Evolutionary conservation across 1,284 basidiomycete species (phyloP), one percentile per base, ranked within the genome.

Genomic region (Apiotrichum gamsii): DNA sequence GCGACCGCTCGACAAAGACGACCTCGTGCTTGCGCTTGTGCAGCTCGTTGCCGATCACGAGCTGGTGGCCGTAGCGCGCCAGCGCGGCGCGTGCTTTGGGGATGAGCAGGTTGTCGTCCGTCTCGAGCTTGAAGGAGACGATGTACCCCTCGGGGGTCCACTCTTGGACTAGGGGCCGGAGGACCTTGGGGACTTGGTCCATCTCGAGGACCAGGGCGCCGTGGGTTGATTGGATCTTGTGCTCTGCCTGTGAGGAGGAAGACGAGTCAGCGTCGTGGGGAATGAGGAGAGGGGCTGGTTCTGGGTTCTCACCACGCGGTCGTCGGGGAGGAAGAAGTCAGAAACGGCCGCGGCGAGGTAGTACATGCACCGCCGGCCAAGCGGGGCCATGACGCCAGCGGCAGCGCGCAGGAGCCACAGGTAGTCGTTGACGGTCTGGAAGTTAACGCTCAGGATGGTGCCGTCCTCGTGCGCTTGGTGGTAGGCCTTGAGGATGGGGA

Each of bases 51-150:
- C 89, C 94, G 58, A 98, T 90, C 40, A 98, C 95, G 21, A 96
- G 83, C 69, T 97, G 93, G 69, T 98, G 94, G 0, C 93, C 91
- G 67, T 98, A 98, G 19, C 91, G 81, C 54, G 90, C 83, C 23
- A 98, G 79, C 3, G 94, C 89, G 3, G 78, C 81, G 21, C 82
- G 80, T 0, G 94, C 86, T 76, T 98, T 98, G 21, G 94, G 93
- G 43, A 97, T 80, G 16, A 98, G 78, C 9, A 98, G 76, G 1
- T 75, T 42, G 15, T 75, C 75, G 60, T 98, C 94, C 4, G 95
- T 98, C 76, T 98, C 95, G 39, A 98, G 83, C 90, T 98, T 98
- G 80, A 98, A 98, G 1, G 89, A 93, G 38, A 98, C 90, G 35
- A 96, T 84, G 69, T 83, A 97, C 0, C 89, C 93, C 45, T 89